These are phyloP conservation scores for Chlorella sp. DNA, from an alignment of 139 green algal genomes.

Conservation along the genomic window DNA sequence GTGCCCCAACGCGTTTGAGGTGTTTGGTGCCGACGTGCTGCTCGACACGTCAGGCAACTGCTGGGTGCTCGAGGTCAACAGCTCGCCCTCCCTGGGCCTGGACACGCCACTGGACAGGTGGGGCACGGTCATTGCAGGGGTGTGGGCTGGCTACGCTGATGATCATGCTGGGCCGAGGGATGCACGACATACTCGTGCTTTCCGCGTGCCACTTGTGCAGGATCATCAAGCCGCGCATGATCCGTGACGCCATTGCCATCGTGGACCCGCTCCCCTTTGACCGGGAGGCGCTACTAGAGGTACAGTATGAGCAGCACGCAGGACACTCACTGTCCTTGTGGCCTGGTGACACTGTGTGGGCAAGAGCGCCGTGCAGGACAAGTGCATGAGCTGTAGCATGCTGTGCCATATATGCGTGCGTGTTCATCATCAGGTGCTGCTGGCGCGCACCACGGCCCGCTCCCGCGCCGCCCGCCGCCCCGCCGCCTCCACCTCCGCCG, in stretches of 20 bases:
- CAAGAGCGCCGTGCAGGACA: no score
- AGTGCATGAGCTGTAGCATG: neutral
- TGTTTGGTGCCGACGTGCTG: conserved; percentile 73
- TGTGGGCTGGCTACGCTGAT: no score
- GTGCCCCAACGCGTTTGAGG: conserved; percentile 54
- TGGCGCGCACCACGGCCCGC: conserved; percentile 5
- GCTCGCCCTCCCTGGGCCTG: conserved; percentile 44
- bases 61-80: conserved; percentile 73
- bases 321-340: no score
- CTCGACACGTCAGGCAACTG: conserved; percentile 43
- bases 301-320: no score
- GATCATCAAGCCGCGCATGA: conserved; percentile 29
- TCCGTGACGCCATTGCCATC: conserved; percentile 26
- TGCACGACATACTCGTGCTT: no score
- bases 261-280: conserved; percentile 38
- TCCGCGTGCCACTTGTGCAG: conserved; percentile 1
- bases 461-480: conserved; percentile 3
- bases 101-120: conserved; percentile 40
- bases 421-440: conserved; percentile 12
- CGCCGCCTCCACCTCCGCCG: no score
- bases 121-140: neutral
- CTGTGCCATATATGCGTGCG: neutral
- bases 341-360: neutral
- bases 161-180: no score
- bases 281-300: conserved; percentile 17